These are phyloP conservation scores for Mortierella sp. DNA, from an alignment of 371 early-diverging fungal species.

Conservation along the genomic window DNA sequence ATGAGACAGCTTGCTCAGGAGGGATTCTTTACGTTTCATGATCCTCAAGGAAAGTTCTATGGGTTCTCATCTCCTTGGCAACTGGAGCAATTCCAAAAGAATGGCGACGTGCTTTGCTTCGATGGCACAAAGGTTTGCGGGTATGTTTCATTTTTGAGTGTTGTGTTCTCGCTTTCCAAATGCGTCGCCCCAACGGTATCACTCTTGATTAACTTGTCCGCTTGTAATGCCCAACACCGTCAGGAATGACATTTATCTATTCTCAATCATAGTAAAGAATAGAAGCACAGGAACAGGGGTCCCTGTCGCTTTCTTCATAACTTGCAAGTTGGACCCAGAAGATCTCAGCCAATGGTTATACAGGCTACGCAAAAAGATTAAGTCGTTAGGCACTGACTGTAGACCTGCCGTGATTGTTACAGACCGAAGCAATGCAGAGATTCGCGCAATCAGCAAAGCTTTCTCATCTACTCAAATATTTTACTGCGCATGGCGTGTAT, in stretches of 20 bases:
- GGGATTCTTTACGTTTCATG: background rate
- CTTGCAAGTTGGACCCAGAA: background rate
- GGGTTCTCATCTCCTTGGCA: background rate
- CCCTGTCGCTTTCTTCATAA: background rate
- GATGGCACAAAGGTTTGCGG: background rate
- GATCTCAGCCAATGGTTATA: background rate
- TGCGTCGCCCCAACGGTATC: background rate
- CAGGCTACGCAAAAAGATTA: background rate
- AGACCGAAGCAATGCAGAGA: background rate
- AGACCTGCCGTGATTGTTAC: background rate
- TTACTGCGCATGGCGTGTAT: background rate
- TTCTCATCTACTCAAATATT: background rate
- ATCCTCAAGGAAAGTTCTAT: background rate
- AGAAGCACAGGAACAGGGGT: background rate
- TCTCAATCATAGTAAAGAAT: background rate
- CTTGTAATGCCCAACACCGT: background rate
- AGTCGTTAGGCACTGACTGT: background rate
- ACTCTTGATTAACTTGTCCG: background rate
- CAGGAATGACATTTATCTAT: background rate
- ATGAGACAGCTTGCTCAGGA: background rate
- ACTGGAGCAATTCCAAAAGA: background rate
- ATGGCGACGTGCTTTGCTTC: background rate
- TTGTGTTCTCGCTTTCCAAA: background rate
- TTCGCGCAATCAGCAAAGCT: background rate
- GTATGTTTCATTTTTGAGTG: background rate